Conservation (phyloP, 352 stramenopile genomes). For the Pythium plurisporium region DNA sequence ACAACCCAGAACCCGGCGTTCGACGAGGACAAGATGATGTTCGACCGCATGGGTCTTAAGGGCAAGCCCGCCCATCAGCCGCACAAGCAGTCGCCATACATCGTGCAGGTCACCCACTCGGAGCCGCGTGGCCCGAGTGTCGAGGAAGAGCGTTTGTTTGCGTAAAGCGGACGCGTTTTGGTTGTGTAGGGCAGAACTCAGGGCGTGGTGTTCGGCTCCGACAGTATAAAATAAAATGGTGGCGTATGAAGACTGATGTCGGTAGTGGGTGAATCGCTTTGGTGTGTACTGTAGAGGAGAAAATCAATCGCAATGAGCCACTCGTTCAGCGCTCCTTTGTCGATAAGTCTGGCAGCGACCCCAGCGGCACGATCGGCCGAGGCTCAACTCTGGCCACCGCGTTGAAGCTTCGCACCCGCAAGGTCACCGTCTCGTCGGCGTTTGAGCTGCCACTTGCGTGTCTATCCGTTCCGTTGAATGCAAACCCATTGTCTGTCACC, state of each 20-base stretch:
- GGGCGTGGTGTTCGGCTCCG: neutral
- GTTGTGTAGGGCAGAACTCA: conserved; percentile 42
- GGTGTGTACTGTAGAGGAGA: neutral
- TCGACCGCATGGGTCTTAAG: conserved; percentile 92
- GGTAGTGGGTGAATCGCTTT: neutral
- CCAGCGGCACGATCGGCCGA: neutral
- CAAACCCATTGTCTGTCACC: conserved; percentile 27
- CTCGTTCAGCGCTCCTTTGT: too few relatives aligned
- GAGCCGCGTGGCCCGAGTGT: conserved; percentile 25
- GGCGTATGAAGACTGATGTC: neutral
- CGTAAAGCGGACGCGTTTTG: conserved; percentile 21
- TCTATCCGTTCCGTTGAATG: conserved; percentile 29
- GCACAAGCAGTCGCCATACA: conserved; percentile 78
- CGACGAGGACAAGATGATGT: conserved; percentile 93
- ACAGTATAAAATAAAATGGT: conserved; percentile 9
- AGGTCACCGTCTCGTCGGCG: conserved; percentile 26
- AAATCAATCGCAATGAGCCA: neutral
- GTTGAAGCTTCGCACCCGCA: conserved; percentile 27
- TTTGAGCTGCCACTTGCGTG: neutral
- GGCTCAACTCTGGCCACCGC: neutral
- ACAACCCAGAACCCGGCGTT: conserved; percentile 97
- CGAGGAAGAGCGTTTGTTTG: conserved; percentile 41
- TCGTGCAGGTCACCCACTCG: conserved; percentile 79
- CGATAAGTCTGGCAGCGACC: neutral
- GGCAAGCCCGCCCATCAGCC: conserved; percentile 94